Evolutionary conservation across 441 rosid genomes (phyloP).

Genomic region (Euphorbia corollata): DNA sequence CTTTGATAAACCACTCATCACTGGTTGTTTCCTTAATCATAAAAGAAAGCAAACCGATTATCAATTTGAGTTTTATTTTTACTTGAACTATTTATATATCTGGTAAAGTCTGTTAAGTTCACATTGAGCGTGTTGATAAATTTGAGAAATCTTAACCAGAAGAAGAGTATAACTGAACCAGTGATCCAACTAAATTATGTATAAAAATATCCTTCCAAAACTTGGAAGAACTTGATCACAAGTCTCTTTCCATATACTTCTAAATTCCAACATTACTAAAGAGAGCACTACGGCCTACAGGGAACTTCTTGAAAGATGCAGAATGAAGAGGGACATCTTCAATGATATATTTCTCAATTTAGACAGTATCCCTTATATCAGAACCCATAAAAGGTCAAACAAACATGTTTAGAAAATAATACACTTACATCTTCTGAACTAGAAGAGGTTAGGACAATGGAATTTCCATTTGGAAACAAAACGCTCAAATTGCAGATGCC

Average conservation of each 20-base stretch:
- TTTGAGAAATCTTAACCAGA: neutral
- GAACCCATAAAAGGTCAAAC: neutral
- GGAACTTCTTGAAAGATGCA: neutral
- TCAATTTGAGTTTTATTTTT: neutral
- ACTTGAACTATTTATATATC: conserved; percentile 1
- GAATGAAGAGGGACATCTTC: conserved; percentile 7
- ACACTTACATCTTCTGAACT: conserved; percentile 48
- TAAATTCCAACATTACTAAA: neutral
- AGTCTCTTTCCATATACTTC: neutral
- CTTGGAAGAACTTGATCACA: neutral
- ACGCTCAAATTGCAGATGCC: conserved; percentile 47
- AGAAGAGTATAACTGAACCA: conserved; percentile 4
- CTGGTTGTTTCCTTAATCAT: conserved; percentile 43
- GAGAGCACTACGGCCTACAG: neutral
- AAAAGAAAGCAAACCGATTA: conserved; percentile 20
- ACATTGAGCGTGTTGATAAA: neutral
- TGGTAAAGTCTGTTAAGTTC: neutral
- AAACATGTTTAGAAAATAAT: conserved; percentile 13
- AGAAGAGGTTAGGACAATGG: conserved; percentile 66
- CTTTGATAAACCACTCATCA: conserved; percentile 57
- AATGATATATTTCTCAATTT: neutral
- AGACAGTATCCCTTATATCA: neutral
- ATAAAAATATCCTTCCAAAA: neutral
- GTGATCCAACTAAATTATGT: neutral
- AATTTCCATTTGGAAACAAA: conserved; percentile 57